phyloP scores from a whole-genome alignment of 2,329 filamentous ascomycete species.

The Chalaropsis ovoidea region DNA sequence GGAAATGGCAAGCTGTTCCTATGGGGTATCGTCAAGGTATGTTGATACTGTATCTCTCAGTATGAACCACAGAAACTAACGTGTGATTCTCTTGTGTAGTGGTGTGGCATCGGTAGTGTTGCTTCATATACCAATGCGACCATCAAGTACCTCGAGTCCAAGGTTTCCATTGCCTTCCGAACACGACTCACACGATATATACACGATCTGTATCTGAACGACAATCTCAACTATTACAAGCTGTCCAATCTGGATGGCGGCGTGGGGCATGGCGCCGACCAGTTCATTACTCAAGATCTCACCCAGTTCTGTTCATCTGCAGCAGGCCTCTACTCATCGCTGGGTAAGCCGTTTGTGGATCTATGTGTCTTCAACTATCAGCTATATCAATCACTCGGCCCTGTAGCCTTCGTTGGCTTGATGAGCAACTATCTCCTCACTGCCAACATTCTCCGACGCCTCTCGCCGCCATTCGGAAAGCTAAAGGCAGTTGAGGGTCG shows the following conservation, averaged over 20 bases:
- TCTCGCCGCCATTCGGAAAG: constrained; percentile 94
- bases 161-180: constrained; percentile 95
- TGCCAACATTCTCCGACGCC: constrained; percentile 72
- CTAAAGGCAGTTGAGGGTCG: constrained; percentile 91
- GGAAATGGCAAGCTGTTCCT: constrained; percentile 83
- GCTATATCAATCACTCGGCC: constrained; percentile 81
- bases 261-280: constrained; percentile 82
- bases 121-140: constrained; percentile 97
- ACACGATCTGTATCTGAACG: constrained; percentile 90
- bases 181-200: constrained; percentile 92
- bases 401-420: constrained; percentile 73
- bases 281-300: constrained; percentile 94
- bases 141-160: constrained; percentile 97
- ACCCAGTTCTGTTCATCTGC: constrained; percentile 91
- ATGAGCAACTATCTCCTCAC: constrained; percentile 91
- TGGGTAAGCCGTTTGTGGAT: constrained; percentile 97
- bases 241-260: constrained; percentile 86
- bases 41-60: constrained; percentile 23
- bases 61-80: constrained; percentile 6
- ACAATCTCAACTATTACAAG: constrained; percentile 94
- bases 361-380: constrained; percentile 97
- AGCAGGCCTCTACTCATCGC: constrained; percentile 83
- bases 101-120: constrained; percentile 86
- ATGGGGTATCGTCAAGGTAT: constrained; percentile 71
- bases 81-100: constrained; percentile 38